A percentile compares a stretch with the other conserved stretches of the same genome.
Conservation (phyloP, 805 yeast genomes). For the Myxozyma mucilagina region DNA sequence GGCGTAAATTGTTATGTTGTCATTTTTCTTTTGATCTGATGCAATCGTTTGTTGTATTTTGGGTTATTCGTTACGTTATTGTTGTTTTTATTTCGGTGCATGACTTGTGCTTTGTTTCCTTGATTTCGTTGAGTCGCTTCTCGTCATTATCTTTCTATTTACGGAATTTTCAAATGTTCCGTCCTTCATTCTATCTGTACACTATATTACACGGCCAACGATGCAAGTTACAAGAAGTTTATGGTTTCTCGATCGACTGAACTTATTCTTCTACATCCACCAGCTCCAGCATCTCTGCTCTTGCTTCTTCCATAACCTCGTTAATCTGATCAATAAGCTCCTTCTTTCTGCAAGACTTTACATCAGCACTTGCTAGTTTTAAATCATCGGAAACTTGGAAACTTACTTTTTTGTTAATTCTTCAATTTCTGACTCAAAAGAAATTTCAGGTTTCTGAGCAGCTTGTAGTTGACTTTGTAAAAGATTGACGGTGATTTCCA, state of each 20-base stretch:
- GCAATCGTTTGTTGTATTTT: too few species aligned
- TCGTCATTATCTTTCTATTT: too few species aligned
- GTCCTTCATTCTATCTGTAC: neutral
- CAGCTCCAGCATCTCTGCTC: conserved; percentile 28
- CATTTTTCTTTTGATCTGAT: too few species aligned
- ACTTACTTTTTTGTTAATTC: conserved; percentile 6
- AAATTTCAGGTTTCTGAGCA: conserved; percentile 7
- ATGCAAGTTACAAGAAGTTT: neutral
- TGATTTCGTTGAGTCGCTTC: too few species aligned
- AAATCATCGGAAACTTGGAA: neutral
- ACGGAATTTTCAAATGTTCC: too few species aligned
- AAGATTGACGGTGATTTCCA: conserved; percentile 14
- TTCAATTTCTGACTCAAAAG: conserved; percentile 21
- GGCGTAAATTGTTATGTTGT: neutral
- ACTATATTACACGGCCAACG: neutral
- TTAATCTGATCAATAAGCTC: conserved; percentile 19
- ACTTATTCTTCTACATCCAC: neutral
- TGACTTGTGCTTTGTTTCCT: too few species aligned
- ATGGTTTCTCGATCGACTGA: neutral
- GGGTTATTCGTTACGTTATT: too few species aligned
- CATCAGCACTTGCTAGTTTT: neutral
- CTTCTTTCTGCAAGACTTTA: conserved; percentile 4
- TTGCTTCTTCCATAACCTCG: conserved; percentile 27
- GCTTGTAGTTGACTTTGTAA: conserved; percentile 15
- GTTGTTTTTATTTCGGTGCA: too few species aligned